Conservation (phyloP, 1,284 basidiomycete species). For the Puccinia horiana region DNA sequence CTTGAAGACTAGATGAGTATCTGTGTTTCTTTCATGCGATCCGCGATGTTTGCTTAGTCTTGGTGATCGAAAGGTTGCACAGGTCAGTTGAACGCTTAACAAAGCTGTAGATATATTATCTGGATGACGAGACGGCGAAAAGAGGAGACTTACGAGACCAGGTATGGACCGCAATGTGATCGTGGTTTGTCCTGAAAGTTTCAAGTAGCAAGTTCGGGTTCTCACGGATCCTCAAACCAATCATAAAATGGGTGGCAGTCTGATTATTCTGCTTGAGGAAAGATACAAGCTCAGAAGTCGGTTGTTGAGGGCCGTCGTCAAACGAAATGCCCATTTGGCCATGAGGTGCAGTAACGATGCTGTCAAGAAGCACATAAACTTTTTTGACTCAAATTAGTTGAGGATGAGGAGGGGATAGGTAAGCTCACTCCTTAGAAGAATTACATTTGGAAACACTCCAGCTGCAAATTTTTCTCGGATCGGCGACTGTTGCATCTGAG, state of each 20-base stretch:
- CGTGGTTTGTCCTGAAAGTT: constrained; percentile 63
- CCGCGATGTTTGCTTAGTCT: background rate
- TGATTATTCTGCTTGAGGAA: constrained; percentile 62
- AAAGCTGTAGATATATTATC: background rate
- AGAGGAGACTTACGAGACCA: constrained; percentile 47
- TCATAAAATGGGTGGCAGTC: constrained; percentile 76
- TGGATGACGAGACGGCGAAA: background rate
- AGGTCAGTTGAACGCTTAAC: background rate
- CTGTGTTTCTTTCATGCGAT: background rate
- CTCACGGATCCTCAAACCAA: constrained; percentile 70
- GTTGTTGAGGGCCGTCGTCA: constrained; percentile 41
- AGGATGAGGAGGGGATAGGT: background rate
- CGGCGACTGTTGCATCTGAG: constrained; percentile 8
- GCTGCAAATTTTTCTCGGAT: constrained; percentile 30
- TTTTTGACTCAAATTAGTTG: background rate
- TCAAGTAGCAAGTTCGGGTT: constrained; percentile 65
- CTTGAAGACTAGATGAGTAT: background rate
- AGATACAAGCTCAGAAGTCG: constrained; percentile 32
- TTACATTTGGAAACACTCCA: constrained; percentile 47
- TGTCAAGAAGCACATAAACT: background rate
- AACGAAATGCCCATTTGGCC: constrained; percentile 45
- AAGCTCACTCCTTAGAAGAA: constrained; percentile 26
- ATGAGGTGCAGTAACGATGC: constrained; percentile 38
- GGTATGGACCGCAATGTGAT: constrained; percentile 74
- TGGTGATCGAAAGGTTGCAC: background rate